Percentiles rank a stretch among this genome's conserved stretches.
These are phyloP conservation scores for Gastrolobium villosum DNA, from an alignment of 306 rosid genomes.

Conservation along the genomic window DNA sequence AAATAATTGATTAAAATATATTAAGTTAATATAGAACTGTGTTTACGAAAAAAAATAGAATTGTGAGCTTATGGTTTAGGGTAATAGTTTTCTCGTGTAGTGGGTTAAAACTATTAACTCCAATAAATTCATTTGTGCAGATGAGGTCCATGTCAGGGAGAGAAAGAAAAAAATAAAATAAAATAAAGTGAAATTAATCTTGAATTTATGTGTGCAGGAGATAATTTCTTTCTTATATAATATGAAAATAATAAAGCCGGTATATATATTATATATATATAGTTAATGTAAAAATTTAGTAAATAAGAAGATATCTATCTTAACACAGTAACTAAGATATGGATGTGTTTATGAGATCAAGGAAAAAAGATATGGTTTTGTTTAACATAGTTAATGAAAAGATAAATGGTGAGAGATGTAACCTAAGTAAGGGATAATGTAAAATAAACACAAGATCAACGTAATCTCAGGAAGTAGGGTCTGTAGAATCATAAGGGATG, in stretches of 20 bases:
- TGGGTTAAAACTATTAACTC: no score
- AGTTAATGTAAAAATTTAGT: not conserved
- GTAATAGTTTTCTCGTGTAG: no score
- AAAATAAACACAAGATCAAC: constrained; percentile 54
- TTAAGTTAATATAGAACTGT: not conserved
- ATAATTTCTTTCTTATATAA: no score
- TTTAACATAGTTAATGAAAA: not conserved
- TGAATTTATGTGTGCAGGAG: no score
- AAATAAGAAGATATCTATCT: constrained; percentile 21
- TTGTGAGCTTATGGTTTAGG: no score
- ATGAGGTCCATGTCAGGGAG: no score
- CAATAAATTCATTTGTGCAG: no score
- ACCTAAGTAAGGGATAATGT: constrained; percentile 75
- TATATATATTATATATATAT: no score
- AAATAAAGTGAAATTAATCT: no score
- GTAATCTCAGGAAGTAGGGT: constrained; percentile 60
- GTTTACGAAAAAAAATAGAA: no score
- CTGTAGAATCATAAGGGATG: constrained; percentile 26
- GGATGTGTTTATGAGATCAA: constrained; percentile 32
- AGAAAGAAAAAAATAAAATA: no score
- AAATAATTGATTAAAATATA: not conserved
- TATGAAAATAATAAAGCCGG: no score
- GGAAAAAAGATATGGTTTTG: constrained; percentile 27
- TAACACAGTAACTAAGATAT: constrained; percentile 46
- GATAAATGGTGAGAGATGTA: constrained; percentile 55